Conservation (phyloP, 345 rosid genomes). For the Populus alba region DNA sequence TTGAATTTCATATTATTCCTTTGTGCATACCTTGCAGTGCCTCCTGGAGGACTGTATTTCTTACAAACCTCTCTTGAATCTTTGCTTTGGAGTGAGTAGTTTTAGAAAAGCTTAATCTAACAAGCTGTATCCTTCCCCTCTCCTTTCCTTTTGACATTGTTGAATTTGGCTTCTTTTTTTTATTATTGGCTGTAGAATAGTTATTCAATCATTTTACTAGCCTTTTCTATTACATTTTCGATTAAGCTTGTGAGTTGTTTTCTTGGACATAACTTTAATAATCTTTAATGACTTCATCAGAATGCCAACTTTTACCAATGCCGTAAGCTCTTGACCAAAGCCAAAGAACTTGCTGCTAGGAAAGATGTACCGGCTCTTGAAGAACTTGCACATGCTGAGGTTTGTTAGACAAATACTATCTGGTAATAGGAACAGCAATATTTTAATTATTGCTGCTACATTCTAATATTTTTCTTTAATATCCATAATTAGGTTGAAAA, state of each 20-base stretch:
- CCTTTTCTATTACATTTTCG: not conserved
- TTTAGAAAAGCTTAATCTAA: not conserved
- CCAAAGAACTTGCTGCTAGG: conserved; percentile 58
- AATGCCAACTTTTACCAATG: conserved; percentile 45
- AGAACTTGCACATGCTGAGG: conserved; percentile 52
- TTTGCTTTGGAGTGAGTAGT: not conserved
- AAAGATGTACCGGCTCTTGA: conserved; percentile 56
- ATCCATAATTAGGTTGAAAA: conserved; percentile 58
- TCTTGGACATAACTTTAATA: not conserved
- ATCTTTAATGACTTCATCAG: conserved; percentile 32
- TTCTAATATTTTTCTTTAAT: conserved; percentile 17
- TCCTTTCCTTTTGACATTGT: not conserved
- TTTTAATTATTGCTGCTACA: conserved; percentile 3
- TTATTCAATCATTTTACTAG: not conserved
- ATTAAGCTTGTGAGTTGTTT: not conserved
- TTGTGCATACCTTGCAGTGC: not conserved
- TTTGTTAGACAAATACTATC: conserved; percentile 23
- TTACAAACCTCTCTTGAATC: not conserved
- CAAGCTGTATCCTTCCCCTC: not conserved
- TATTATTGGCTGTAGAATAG: not conserved
- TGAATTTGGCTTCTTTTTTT: not conserved
- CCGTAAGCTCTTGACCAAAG: conserved; percentile 50
- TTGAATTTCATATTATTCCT: not conserved
- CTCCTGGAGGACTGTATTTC: not conserved
- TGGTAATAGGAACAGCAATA: not conserved